Conservation (phyloP, 192 early-diverging fungal species). For the Rhizophagus sp. region DNA sequence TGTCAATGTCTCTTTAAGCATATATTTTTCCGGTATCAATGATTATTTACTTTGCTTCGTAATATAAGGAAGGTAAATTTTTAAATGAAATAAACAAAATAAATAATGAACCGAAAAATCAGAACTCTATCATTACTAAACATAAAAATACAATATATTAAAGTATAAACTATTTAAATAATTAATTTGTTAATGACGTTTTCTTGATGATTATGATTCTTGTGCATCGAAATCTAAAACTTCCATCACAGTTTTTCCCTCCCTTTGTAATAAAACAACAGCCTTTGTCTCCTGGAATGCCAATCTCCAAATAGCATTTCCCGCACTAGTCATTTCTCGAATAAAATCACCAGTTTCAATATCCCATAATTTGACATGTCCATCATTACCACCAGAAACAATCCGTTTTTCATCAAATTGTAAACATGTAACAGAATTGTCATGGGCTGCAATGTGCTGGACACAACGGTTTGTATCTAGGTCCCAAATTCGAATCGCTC, state of each 20-base stretch:
- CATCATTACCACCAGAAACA: slow-evolving; percentile 88
- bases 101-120: not conserved
- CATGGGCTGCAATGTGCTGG: slow-evolving; percentile 65
- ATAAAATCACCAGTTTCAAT: slow-evolving; percentile 81
- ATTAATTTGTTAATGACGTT: not conserved
- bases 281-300: slow-evolving; percentile 55
- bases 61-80: not conserved
- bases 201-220: not conserved
- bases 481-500: slow-evolving; percentile 91
- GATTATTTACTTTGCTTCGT: not conserved
- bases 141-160: not conserved
- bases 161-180: not conserved
- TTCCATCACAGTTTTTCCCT: slow-evolving; percentile 67
- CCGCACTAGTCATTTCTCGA: slow-evolving; percentile 72
- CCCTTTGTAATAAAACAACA: slow-evolving; percentile 58
- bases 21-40: not conserved
- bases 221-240: slow-evolving; percentile 65
- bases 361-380: slow-evolving; percentile 95
- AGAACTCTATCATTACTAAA: not conserved
- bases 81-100: not conserved
- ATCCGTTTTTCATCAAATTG: slow-evolving; percentile 92
- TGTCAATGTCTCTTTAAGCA: too few relatives aligned
- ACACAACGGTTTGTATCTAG: slow-evolving; percentile 58
- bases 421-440: slow-evolving; percentile 94
- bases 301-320: slow-evolving; percentile 87